Evolutionary conservation across 2,329 filamentous ascomycete species (phyloP).

Genomic region (Cladosporium phlei): DNA sequence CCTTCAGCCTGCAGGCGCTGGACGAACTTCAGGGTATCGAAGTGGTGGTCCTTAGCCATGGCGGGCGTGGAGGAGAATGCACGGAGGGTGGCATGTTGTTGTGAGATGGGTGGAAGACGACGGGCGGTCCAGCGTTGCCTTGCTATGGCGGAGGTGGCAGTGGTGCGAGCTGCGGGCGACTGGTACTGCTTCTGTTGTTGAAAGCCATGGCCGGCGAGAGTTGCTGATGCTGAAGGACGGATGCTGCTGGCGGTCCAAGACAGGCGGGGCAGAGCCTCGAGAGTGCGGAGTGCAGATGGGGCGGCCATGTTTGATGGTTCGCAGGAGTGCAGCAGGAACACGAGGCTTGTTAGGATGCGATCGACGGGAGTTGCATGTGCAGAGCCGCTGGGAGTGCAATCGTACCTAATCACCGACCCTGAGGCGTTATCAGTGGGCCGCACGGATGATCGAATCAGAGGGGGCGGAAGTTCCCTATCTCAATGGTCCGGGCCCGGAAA

Average conservation of each 20-base stretch:
- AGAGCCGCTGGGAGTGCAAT: too few relatives aligned
- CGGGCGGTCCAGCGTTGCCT: slow-evolving; percentile 14
- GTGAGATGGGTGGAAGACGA: slow-evolving; percentile 9
- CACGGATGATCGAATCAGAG: too few relatives aligned
- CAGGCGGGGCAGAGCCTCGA: slow-evolving; percentile 31
- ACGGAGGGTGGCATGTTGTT: slow-evolving; percentile 18
- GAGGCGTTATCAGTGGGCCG: slow-evolving; percentile 7
- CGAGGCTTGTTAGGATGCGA: slow-evolving; percentile 6
- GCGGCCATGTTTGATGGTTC: slow-evolving; percentile 12
- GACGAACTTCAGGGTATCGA: slow-evolving; percentile 96
- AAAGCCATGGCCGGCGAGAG: slow-evolving; percentile 17
- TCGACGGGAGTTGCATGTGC: slow-evolving; percentile 6
- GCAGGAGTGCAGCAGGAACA: neutral
- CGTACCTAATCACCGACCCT: neutral
- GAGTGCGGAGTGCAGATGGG: slow-evolving; percentile 33
- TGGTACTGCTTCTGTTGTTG: slow-evolving; percentile 10
- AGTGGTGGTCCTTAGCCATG: slow-evolving; percentile 76
- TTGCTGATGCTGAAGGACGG: slow-evolving; percentile 20
- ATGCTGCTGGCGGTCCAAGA: slow-evolving; percentile 32
- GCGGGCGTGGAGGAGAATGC: slow-evolving; percentile 64
- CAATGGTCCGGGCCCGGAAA: neutral
- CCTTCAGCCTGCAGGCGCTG: slow-evolving; percentile 84
- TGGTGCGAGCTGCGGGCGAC: neutral
- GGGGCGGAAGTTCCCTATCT: too few relatives aligned
- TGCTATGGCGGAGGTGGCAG: slow-evolving; percentile 13